Base-by-base conservation (phyloP, 176 grass and related monocot species). In the Oryza meridionalis region DNA sequence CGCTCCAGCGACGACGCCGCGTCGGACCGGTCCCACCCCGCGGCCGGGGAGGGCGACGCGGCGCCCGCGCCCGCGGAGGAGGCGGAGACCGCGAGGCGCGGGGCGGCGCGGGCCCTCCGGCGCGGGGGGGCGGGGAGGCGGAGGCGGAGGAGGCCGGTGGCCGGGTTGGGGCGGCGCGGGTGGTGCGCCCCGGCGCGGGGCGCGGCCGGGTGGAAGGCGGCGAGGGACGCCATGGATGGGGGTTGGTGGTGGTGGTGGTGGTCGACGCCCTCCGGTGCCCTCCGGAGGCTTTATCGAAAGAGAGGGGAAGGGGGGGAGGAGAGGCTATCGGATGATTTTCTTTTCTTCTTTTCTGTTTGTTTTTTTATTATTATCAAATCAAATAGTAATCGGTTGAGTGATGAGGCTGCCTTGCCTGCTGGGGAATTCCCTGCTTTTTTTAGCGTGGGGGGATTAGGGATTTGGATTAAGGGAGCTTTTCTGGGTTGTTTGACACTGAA, bases 1-100 rank as follows among this genome's bases (percentile, higher is more conserved):
- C 96, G 29, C 68, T 88, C 83, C 45, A 85, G 84, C 22, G 88
- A 90, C 21, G 83, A 90, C 12, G 88, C 59, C 14, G 83, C 67
- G 4, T 86, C 87, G 32, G 85, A 81, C 40, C 81, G 71, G 38
- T 69, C 82, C 2, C 70, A 50, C 33, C 58, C 75, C 16, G 68
- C 85, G 17, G 87, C 73, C 21, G 76, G 73, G 46, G 84, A 82
- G 10, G 67, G 67, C 9, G 83, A 73, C 40, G 83, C 75, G 5
- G 84, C 26, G 29, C 84, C 65, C 35, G 90, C 33, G 16, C 35
- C 35, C 35, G 35, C 35, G 5, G 92, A 32, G 55, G 81, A 42
- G 81, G 82, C 49, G 47, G 83, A 55, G 47, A 83, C 14, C 65
- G 78, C 75, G 49, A 88, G 72, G 81, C 69, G 73, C 49, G 61